Conservation (phyloP, 495 filamentous ascomycete species). For the Xeromyces bisporus region DNA sequence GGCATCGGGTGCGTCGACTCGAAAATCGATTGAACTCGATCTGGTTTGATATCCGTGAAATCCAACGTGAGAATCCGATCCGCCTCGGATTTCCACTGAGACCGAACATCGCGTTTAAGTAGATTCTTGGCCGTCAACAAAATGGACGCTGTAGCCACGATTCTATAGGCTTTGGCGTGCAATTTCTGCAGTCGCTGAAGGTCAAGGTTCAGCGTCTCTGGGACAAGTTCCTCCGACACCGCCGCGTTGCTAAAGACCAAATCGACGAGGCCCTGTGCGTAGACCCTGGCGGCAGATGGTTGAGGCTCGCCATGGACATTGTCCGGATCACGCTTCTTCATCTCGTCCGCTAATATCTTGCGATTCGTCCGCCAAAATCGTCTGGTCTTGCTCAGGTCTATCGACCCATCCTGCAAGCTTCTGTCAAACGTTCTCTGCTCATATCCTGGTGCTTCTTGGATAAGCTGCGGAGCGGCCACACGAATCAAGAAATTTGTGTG, state of each 20-base stretch:
- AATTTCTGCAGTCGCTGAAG: constrained; percentile 47
- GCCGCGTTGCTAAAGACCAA: constrained; percentile 43
- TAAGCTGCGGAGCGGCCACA: constrained; percentile 60
- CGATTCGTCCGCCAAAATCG: constrained; percentile 58
- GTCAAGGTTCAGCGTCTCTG: constrained; percentile 79
- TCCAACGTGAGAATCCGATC: constrained; percentile 49
- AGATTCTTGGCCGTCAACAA: constrained; percentile 87
- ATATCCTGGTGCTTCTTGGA: constrained; percentile 65
- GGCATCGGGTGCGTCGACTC: constrained; percentile 74
- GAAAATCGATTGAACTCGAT: constrained; percentile 58
- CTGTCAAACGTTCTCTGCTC: constrained; percentile 63
- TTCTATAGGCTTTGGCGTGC: constrained; percentile 50
- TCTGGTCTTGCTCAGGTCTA: constrained; percentile 40
- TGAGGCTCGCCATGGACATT: constrained; percentile 33
- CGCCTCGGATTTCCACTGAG: constrained; percentile 77
- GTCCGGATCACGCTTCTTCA: constrained; percentile 54
- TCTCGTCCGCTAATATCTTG: constrained; percentile 52
- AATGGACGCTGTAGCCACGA: constrained; percentile 66
- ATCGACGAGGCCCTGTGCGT: constrained; percentile 55
- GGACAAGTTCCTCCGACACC: constrained; percentile 41
- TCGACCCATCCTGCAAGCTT: constrained; percentile 44
- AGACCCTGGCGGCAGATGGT: constrained; percentile 42
- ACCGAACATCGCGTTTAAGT: constrained; percentile 79
- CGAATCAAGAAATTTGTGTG: constrained; percentile 89
- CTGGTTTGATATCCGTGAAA: constrained; percentile 35